Base-by-base conservation (phyloP, 129 eudicot species). In the Pittosporum tobira region DNA sequence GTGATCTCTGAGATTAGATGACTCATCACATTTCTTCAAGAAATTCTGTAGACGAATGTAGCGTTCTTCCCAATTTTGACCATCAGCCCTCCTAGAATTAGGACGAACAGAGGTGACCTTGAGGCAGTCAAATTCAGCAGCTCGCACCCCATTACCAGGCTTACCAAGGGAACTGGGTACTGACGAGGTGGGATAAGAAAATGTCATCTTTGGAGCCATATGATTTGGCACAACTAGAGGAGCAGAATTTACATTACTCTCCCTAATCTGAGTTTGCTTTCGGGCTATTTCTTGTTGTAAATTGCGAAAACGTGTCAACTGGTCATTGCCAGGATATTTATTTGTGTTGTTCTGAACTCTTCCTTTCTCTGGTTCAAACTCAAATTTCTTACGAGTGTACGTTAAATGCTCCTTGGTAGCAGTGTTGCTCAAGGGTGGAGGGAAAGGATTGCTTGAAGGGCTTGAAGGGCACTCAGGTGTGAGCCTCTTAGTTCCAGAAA, bases 11-110 rank as follows among this genome's bases (percentile, higher is more conserved):
- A 75, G 55, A 48, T 73, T 59, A 38, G 74, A n/a, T n/a, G n/a
- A 67, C 47, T 86, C 84, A 65, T 73, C 93, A 68, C 94, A 83
- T 63, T 70, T 75, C 78, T 78, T 80, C 67, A 88, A 64, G 61
- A 67, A 83, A 46, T 80, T 73, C 79, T 83, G 94, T 67, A 88
- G 74, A 23, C 72, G 79, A 57, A 68, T 62, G 61, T 66, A 81
- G 2, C 84, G 67, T 37, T 88, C 88, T 34, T 75, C 59, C 79
- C 82, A 75, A 34, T 66, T 71, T 48, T 77, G 84, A 36, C 77
- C 77, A 25, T 28, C 55, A 28, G 50, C 68, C 51, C 50, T 58
- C 71, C 68, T 73, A 31, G 65, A 50, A 42, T 56, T 29, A 50
- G 52, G 69, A 36, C 76, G 57, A 65, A 57, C 67, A 12, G 61